Evolutionary conservation across 345 rosid species (phyloP).

Genomic region (Salix caprea): DNA sequence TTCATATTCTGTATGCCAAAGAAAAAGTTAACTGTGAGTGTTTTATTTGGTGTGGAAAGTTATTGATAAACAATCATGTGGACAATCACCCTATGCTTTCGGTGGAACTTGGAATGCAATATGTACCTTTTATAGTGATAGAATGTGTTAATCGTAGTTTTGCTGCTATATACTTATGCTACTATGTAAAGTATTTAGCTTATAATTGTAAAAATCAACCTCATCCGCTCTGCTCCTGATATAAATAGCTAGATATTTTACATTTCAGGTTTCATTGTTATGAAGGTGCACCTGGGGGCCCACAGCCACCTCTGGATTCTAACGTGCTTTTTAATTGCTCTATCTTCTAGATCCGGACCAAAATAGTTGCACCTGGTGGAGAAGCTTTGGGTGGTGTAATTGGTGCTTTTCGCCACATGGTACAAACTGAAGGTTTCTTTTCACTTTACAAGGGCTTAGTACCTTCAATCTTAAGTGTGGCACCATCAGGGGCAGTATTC

Average conservation of each 20-base stretch:
- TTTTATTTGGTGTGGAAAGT: not conserved
- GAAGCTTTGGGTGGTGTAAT: conserved; percentile 68
- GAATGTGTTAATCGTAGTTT: not conserved
- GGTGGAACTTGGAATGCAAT: not conserved
- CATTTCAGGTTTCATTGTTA: no score
- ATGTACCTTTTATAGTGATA: not conserved
- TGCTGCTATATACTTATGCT: not conserved
- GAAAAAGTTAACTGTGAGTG: not conserved
- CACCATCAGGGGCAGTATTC: conserved; percentile 74
- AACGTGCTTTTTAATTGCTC: not conserved
- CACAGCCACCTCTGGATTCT: not conserved
- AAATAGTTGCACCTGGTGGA: conserved; percentile 72
- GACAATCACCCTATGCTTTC: not conserved
- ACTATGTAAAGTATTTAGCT: no score
- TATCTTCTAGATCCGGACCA: conserved; percentile 57
- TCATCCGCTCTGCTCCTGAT: no score
- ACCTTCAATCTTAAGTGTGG: conserved; percentile 69
- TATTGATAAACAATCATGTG: not conserved
- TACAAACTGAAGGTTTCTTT: conserved; percentile 66
- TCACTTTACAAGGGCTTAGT: conserved; percentile 68
- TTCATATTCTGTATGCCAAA: not conserved
- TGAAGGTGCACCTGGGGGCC: not conserved
- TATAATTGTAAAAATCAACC: no score
- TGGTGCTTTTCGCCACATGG: conserved; percentile 59
- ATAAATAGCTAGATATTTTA: no score